These are phyloP conservation scores for Alternaria gansuensis DNA, from an alignment of 2,329 filamentous ascomycete species.

Conservation along the genomic window DNA sequence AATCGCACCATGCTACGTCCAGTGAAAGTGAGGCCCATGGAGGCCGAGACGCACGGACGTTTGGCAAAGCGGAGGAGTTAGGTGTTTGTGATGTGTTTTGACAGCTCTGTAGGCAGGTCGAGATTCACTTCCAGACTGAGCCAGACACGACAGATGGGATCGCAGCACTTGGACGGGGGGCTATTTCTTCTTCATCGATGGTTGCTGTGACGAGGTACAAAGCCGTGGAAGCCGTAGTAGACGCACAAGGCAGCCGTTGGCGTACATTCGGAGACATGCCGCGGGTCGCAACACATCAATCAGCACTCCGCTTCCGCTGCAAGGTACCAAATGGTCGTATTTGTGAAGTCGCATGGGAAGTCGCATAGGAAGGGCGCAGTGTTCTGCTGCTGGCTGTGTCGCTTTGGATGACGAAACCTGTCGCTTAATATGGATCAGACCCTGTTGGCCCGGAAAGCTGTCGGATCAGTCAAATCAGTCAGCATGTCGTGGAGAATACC, in stretches of 20 bases:
- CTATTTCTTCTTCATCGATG: background rate
- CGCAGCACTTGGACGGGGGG: background rate
- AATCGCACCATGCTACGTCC: slow-evolving; percentile 6
- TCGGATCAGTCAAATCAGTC: slow-evolving; percentile 6
- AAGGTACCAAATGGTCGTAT: background rate
- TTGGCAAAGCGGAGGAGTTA: slow-evolving; percentile 7
- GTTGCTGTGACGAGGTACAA: background rate
- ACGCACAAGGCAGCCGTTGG: slow-evolving; percentile 2
- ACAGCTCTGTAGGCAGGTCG: background rate
- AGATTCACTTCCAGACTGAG: slow-evolving; percentile 1
- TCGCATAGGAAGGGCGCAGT: slow-evolving; percentile 6
- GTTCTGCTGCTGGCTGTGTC: slow-evolving; percentile 7
- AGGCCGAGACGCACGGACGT: slow-evolving; percentile 6
- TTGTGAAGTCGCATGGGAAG: background rate
- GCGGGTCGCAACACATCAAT: slow-evolving; percentile 4
- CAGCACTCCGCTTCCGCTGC: slow-evolving; percentile 8
- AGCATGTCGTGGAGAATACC: background rate
- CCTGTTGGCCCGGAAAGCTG: background rate
- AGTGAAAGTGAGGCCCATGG: slow-evolving; percentile 19
- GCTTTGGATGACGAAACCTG: slow-evolving; percentile 5
- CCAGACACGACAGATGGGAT: background rate
- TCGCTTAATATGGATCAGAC: background rate
- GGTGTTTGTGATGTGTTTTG: background rate
- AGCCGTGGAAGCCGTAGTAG: background rate
- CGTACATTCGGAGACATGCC: background rate